Base-by-base conservation (phyloP, 2,329 filamentous ascomycete species). In the Diaporthe citriasiana region DNA sequence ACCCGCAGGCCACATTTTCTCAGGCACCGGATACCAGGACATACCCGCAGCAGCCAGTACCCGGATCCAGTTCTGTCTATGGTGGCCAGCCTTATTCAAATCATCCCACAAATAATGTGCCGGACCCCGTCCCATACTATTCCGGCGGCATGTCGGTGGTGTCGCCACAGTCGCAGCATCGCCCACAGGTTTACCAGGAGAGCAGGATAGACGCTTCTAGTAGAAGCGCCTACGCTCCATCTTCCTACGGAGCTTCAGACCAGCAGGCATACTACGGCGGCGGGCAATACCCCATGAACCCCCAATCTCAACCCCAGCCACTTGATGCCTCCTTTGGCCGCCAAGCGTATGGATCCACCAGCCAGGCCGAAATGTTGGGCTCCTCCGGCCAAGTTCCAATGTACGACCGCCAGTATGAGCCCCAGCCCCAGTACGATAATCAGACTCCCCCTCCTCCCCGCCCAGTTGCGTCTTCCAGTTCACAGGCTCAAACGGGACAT, bases 321-420 rank as follows among this genome's bases (percentile, higher is more conserved):
- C 80, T 84, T 80, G 89, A 90, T 81, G 83, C 88, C 59, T 87
- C 87, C 77, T 89, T 88, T 78, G 88, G 88, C 84, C 89, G 89
- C 86, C 87, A 87, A 87, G 56, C 69, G n/a, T 91, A 88, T 84
- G 80, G 77, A 78, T 82, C 80, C 78, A 79, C 79, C 73, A 76
- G 74, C 77, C 75, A 76, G 60, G 45, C 72, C 38, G 74, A 75
- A 12, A 70, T 70, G 33, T 27, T 42, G 68, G 70, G 68, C 27
- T 47, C 57, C 71, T 30, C 73, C 75, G 75, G 45, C 76, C 73
- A 71, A 56, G 71, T 72, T 27, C 75, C 76, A 70, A 74, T 76
- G 76, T 74, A 75, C 68, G 56, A 71, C 47, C 45, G 59, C 70
- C 59, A 72, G 72, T 75, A 75, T 75, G 72, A 74, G n/a, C 53